Base-by-base conservation (phyloP, 1,139 yeast species). In the Kazachstania sp. region DNA sequence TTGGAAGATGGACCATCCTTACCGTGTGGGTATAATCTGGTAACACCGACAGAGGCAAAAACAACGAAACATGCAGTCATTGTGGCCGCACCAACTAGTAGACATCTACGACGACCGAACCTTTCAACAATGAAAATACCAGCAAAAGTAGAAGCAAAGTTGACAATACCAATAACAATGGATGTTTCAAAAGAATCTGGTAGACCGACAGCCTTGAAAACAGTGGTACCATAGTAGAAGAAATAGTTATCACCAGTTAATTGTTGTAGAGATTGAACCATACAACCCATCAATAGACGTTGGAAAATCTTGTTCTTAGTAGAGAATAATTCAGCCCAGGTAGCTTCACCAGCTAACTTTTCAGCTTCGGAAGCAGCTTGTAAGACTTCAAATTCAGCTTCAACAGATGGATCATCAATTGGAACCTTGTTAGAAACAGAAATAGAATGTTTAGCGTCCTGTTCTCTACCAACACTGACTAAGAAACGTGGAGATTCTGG, bases 401-500 rank as follows among this genome's bases (percentile, higher is more conserved):
- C 67, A 44, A 82, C 75, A 41, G 76, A 75, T 44, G 64, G 65
- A 39, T 72, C 69, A 39, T 70, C 74, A 11, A 45, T 55, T 30
- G 74, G 71, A 47, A 71, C 70, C 50, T 70, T 71, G 67, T 77
- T 71, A 31, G 72, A 64, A 52, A 66, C 69, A 15, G 72, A 57
- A 49, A 80, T 68, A 44, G 76, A 68, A 29, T 60, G 53, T 65
- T 73, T 73, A 36, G 90, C 92, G 47, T 74, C 75, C 23, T 72
- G 83, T 48, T 77, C 66, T 49, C 70, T 68, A 51, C 72, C 77
- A 45, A 65, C 69, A 52, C 77, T 74, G 53, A 81, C 73, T 66
- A 75, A 75, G 70, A 69, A 84, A 69, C 94, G 77, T 59, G 94
- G 88, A 42, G 90, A 79, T 67, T 84, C 94, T 51, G 94, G 94